Conservation (phyloP, 192 early-diverging fungal genomes). For the Coemansia sp. region DNA sequence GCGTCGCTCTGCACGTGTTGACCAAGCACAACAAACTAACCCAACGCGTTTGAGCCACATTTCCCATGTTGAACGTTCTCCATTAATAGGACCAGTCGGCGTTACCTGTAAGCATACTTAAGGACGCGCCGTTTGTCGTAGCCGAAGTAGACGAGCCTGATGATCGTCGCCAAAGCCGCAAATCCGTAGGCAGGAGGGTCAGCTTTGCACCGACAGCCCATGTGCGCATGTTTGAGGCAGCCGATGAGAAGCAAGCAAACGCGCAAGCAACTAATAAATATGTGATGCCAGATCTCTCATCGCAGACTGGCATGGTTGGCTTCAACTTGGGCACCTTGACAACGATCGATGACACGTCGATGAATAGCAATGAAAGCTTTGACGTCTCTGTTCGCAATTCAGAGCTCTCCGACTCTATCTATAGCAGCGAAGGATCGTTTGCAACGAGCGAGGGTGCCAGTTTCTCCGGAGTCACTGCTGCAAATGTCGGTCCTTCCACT, state of each 20-base stretch:
- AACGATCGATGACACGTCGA: constrained; percentile 44
- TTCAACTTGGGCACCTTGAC: constrained; percentile 45
- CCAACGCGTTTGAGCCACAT: background rate
- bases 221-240: constrained; percentile 53
- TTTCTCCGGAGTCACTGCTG: background rate
- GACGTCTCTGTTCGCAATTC: constrained; percentile 53
- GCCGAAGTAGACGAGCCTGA: background rate
- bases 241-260: constrained; percentile 35
- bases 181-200: constrained; percentile 47
- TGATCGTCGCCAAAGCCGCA: constrained; percentile 44
- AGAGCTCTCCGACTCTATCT: constrained; percentile 37
- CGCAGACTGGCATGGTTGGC: constrained; percentile 41
- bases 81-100: constrained; percentile 22
- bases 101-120: constrained; percentile 30
- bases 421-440: constrained; percentile 43
- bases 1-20: background rate
- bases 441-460: background rate
- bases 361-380: constrained; percentile 53
- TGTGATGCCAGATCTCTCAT: constrained; percentile 50
- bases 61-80: background rate
- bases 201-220: constrained; percentile 55
- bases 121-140: constrained; percentile 15
- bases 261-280: constrained; percentile 26
- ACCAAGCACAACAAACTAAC: background rate
- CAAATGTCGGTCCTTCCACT: background rate